Conservation (phyloP, 1,139 yeast species). For the Trichomonascaceae sp. region DNA sequence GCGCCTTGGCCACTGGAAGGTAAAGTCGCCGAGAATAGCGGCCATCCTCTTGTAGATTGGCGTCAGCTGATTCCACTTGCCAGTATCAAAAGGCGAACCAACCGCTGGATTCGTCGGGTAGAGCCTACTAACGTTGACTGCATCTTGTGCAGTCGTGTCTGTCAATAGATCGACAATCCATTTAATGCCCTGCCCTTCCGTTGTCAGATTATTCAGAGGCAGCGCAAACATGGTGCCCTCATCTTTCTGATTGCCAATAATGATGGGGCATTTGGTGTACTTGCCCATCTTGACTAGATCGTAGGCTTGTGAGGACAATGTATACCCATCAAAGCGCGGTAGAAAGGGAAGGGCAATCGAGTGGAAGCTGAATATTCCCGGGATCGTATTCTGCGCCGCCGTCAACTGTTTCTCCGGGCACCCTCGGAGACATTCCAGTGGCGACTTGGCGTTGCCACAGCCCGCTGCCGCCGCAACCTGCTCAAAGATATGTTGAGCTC, state of each 20-base stretch:
- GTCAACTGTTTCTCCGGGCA: conserved; percentile 6
- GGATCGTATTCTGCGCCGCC: conserved; percentile 9
- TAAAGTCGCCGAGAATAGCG: conserved; percentile 11
- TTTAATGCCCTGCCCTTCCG: conserved; percentile 6
- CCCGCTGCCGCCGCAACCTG: conserved; percentile 7
- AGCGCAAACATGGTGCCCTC: conserved; percentile 9
- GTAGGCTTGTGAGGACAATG: conserved; percentile 6
- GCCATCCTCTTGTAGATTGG: conserved; percentile 12
- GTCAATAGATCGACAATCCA: conserved; percentile 5
- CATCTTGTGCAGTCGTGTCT: conserved; percentile 3
- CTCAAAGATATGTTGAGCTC: conserved; percentile 10
- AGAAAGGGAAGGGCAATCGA: conserved; percentile 9
- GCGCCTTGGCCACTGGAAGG: conserved; percentile 14
- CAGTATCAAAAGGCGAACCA: conserved; percentile 16
- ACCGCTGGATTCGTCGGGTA: conserved; percentile 10
- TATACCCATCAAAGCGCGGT: conserved; percentile 13
- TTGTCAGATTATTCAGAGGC: conserved; percentile 6
- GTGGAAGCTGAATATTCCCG: conserved; percentile 6
- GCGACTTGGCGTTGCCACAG: conserved; percentile 7
- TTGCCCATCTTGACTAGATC: conserved; percentile 7
- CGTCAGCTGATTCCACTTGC: conserved; percentile 3
- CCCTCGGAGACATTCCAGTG: conserved; percentile 10
- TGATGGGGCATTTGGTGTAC: conserved; percentile 9
- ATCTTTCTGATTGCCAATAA: conserved; percentile 2
- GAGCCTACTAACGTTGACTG: conserved; percentile 4